Evolutionary conservation across 306 rosid species (phyloP), one percentile per base, ranked within the genome.

Genomic region (Quercus variabilis): DNA sequence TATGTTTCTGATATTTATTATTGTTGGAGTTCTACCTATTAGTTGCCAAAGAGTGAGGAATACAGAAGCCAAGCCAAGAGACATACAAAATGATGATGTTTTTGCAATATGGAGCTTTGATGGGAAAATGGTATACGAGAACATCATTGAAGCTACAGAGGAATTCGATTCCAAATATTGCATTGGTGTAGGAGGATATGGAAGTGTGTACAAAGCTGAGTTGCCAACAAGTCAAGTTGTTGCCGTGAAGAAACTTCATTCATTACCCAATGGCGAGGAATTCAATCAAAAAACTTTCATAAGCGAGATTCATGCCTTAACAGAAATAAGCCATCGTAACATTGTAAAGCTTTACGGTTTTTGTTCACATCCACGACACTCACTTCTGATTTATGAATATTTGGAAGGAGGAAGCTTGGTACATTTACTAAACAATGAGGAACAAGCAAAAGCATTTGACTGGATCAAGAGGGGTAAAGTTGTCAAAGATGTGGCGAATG

Each of bases 301-400:
- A 18, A 78, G 78, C 30, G 83, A 83, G 58, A 68, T 83, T 57
- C 41, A 10, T 14, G 83, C 76, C 14, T 46, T 72, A 17, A 43
- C 60, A 10, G 75, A 82, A 74, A 43, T 78, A 72, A 63, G 79
- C 30, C 85, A 82, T 43, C 63, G 51, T 55, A 82, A 82, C 46
- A 82, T 82, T 38, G 55, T 72, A 5, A 82, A 68, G 46, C 43
- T 82, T 12, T 23, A 35, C 7, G 76, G 85, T 0, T 78, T 82
- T 51, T 82, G 85, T 51, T 78, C 71, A 4, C 77, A 56, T 49
- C 33, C 17, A 20, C 35, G 5, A 0, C 57, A 78, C 75, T 73
- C 82, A 1, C 78, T 78, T 73, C 52, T 83, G 79, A 65, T 78
- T 18, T 83, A 56, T 21, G 79, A 83, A 46, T 83, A 65, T 12